phyloP scores from a whole-genome alignment of 305 asterid genomes.

The Fraxinus baroniana region DNA sequence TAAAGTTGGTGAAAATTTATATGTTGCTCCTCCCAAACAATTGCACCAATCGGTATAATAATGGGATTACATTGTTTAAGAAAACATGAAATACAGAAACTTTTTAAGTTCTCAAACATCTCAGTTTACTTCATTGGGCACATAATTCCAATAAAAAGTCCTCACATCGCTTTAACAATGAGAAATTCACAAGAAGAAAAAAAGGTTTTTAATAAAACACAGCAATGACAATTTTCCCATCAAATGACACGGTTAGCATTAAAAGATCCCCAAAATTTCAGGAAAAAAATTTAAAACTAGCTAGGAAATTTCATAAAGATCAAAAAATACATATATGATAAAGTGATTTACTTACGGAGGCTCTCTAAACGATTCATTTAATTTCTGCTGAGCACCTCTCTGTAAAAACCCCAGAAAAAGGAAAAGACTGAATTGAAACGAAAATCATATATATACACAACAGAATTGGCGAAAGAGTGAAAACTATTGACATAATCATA shows the following conservation, averaged over 20 bases:
- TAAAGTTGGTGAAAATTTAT: background rate
- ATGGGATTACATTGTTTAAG: background rate
- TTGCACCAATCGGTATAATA: background rate
- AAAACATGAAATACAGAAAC: background rate
- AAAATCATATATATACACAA: background rate
- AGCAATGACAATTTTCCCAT: background rate
- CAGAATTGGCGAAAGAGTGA: background rate
- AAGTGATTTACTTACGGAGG: conserved; percentile 68
- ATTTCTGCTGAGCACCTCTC: conserved; percentile 59
- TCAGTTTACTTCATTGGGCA: background rate
- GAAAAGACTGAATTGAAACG: background rate
- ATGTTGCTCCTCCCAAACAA: background rate
- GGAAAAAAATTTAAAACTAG: background rate
- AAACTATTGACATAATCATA: background rate
- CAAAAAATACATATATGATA: background rate
- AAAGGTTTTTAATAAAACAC: background rate
- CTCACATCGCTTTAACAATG: background rate
- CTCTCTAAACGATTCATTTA: conserved; percentile 65
- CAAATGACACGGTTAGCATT: background rate
- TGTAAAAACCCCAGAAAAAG: conserved; percentile 29
- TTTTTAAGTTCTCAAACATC: background rate
- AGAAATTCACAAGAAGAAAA: background rate
- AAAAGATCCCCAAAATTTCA: background rate
- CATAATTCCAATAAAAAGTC: background rate
- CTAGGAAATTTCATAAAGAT: background rate